Evolutionary conservation across 768 basidiomycete species (phyloP).

Genomic region (Suillus brevipes): DNA sequence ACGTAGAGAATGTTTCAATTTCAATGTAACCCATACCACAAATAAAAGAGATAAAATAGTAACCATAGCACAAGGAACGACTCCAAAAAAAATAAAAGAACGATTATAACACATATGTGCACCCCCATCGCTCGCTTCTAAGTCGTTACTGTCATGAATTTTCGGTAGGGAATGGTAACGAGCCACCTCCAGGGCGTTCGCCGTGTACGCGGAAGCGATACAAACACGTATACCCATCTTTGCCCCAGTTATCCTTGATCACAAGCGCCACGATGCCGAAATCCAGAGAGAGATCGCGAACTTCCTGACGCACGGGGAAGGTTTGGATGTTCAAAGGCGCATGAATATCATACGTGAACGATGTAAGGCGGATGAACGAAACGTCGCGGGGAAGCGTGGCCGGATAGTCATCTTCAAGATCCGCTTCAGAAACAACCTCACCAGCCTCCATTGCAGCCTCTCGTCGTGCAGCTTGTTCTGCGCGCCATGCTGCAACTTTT

Average conservation of each 20-base stretch:
- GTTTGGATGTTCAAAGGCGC: slow-evolving; percentile 69
- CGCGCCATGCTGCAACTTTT: slow-evolving; percentile 58
- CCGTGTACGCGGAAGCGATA: slow-evolving; percentile 87
- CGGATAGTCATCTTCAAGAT: slow-evolving; percentile 44
- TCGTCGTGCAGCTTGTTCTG: slow-evolving; percentile 39
- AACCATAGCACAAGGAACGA: slow-evolving; percentile 28
- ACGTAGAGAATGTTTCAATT: not conserved
- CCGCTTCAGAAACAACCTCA: slow-evolving; percentile 29
- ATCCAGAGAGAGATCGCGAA: slow-evolving; percentile 72
- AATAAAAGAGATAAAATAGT: slow-evolving; percentile 10
- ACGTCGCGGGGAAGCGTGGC: slow-evolving; percentile 45
- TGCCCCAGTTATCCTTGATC: slow-evolving; percentile 87
- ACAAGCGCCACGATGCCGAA: slow-evolving; percentile 82
- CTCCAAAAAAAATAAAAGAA: slow-evolving; percentile 11
- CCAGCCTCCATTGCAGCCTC: slow-evolving; percentile 35
- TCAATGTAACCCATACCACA: not conserved
- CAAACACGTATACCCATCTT: slow-evolving; percentile 80
- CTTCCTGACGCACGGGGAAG: slow-evolving; percentile 69
- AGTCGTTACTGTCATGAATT: slow-evolving; percentile 15
- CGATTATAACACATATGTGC: slow-evolving; percentile 17
- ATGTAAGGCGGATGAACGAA: slow-evolving; percentile 63
- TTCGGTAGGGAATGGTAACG: slow-evolving; percentile 34
- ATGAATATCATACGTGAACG: slow-evolving; percentile 62
- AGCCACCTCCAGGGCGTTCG: slow-evolving; percentile 44
- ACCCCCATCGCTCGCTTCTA: not conserved